These are phyloP conservation scores for Phytophthora hibernalis DNA, from an alignment of 352 stramenopile genomes.

Conservation along the genomic window DNA sequence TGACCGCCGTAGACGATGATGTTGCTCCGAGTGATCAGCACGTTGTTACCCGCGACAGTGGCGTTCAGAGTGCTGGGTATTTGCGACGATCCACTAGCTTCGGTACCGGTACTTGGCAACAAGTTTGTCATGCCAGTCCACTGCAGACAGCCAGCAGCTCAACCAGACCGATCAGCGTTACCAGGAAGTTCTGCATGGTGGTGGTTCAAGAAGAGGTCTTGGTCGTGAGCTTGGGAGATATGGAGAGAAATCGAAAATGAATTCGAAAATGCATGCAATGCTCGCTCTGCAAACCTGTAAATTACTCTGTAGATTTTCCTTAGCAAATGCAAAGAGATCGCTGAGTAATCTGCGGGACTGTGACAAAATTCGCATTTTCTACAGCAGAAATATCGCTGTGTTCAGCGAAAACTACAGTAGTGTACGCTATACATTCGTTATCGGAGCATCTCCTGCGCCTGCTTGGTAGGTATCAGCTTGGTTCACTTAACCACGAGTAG, in stretches of 20 bases:
- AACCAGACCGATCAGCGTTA: background rate
- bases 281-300: background rate
- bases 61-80: slow-evolving; percentile 1
- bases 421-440: no score
- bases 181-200: background rate
- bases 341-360: background rate
- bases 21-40: slow-evolving; percentile 27
- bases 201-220: background rate
- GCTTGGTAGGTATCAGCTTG: no score
- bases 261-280: background rate
- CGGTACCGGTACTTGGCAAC: background rate
- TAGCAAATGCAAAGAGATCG: background rate
- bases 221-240: background rate
- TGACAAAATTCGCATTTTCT: background rate
- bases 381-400: no score
- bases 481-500: no score
- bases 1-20: slow-evolving; percentile 23
- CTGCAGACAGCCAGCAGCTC: background rate
- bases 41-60: slow-evolving; percentile 24
- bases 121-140: background rate
- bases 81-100: background rate
- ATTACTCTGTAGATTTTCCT: background rate
- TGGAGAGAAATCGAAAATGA: background rate
- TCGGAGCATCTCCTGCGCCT: no score
- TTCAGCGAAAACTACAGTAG: no score